Percentiles rank a stretch among this genome's conserved stretches.
phyloP scores from a whole-genome alignment of 140 eudicot species.

The Oenanthe javanica region DNA sequence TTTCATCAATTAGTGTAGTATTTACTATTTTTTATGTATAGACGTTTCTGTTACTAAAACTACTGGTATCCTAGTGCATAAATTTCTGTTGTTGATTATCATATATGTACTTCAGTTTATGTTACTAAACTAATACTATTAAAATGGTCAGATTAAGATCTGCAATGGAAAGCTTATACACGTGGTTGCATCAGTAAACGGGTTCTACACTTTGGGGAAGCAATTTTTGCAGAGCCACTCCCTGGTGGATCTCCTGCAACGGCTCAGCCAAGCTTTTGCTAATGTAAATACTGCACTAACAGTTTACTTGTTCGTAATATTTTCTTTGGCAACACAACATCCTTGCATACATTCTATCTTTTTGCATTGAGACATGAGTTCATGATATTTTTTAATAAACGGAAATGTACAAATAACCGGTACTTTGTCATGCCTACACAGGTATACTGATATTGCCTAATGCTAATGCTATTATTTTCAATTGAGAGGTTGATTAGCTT shows the following conservation, averaged over 20 bases:
- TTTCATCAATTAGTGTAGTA: not conserved
- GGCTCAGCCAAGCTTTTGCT: constrained; percentile 96
- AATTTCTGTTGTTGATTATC: not conserved
- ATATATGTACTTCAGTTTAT: not conserved
- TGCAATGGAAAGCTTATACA: constrained; percentile 90
- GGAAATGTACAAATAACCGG: not conserved
- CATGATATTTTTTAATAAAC: not conserved
- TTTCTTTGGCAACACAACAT: not conserved
- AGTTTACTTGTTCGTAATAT: not conserved
- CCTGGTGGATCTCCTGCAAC: constrained; percentile 97
- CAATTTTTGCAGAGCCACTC: constrained; percentile 80
- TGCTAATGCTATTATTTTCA: not conserved
- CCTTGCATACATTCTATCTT: not conserved
- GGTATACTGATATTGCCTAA: not conserved
- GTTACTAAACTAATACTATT: not conserved
- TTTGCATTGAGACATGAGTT: not conserved
- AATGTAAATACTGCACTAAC: constrained; percentile 39
- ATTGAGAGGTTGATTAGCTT: not conserved
- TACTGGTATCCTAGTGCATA: too few species aligned
- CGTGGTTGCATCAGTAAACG: constrained; percentile 85
- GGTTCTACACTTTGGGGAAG: constrained; percentile 90
- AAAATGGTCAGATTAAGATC: constrained; percentile 58
- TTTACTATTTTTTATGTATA: not conserved
- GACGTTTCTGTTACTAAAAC: not conserved
- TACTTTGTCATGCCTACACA: not conserved